Evolutionary conservation across 202 grass and related monocot genomes (phyloP).

Genomic region (Saccharum hybrid): DNA sequence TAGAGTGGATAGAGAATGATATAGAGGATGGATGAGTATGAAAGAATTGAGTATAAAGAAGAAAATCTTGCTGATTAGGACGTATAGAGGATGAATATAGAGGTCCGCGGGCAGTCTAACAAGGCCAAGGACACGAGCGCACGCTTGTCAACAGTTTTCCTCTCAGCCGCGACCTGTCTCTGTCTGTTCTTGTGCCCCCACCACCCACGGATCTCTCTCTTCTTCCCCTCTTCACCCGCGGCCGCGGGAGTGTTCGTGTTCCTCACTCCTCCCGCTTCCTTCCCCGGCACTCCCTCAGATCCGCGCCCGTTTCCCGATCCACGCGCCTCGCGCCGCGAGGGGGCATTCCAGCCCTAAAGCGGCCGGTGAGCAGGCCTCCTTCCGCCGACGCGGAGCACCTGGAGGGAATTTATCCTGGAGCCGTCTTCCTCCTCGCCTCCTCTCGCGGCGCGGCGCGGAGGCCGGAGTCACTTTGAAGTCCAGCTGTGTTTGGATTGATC

Average conservation of each 20-base stretch:
- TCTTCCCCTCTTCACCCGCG: neutral
- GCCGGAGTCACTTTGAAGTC: neutral
- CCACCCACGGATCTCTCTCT: too few species aligned
- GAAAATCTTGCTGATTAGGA: too few species aligned
- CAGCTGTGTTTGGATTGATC: neutral
- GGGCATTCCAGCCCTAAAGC: neutral
- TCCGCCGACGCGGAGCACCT: neutral
- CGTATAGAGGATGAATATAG: too few species aligned
- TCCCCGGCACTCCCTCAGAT: constrained; percentile 16
- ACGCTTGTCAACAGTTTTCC: too few species aligned
- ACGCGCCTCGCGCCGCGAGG: neutral
- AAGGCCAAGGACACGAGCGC: too few species aligned
- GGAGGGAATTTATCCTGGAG: neutral
- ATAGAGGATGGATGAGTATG: too few species aligned
- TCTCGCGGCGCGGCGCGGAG: neutral
- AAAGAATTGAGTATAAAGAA: too few species aligned
- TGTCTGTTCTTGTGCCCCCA: too few species aligned
- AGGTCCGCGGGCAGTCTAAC: too few species aligned
- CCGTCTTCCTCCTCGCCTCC: neutral
- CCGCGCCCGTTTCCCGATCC: constrained; percentile 1
- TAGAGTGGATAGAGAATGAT: too few species aligned
- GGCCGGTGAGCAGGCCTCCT: neutral
- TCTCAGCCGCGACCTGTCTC: too few species aligned
- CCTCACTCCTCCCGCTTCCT: constrained; percentile 19
- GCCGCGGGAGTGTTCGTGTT: neutral